phyloP scores from a whole-genome alignment of 257 asterid genomes.

The Phtheirospermum japonicum region DNA sequence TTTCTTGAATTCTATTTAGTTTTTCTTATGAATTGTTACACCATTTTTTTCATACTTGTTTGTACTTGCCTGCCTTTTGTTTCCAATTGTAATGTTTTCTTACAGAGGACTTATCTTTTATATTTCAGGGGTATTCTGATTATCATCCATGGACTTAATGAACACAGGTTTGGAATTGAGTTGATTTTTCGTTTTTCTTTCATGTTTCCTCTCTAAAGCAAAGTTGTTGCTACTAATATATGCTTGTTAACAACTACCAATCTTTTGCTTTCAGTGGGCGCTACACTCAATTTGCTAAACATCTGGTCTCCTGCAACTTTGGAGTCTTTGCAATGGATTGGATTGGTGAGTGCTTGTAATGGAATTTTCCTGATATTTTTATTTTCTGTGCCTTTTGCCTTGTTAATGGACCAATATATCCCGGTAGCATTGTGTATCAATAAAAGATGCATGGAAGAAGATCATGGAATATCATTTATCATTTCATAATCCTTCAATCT shows the following conservation, averaged over 20 bases:
- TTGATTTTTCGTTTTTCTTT: slow-evolving; percentile 6
- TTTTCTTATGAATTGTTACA: no score
- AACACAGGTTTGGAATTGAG: slow-evolving; percentile 64
- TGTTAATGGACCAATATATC: neutral
- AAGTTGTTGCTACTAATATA: slow-evolving; percentile 19
- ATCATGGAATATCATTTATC: neutral
- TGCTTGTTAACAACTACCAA: slow-evolving; percentile 19
- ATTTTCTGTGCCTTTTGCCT: neutral
- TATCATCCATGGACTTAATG: slow-evolving; percentile 94
- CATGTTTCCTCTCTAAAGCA: slow-evolving; percentile 5
- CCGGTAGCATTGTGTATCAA: neutral
- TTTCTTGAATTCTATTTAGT: no score
- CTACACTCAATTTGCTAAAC: slow-evolving; percentile 79
- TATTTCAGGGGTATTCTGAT: slow-evolving; percentile 85
- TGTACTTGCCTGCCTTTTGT: slow-evolving; percentile 23
- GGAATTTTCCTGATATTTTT: neutral
- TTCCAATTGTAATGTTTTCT: slow-evolving; percentile 19
- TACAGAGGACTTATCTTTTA: slow-evolving; percentile 25
- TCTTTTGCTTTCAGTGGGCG: slow-evolving; percentile 72
- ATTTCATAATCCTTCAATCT: neutral
- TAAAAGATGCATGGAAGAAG: slow-evolving; percentile 4
- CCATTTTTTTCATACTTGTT: neutral
- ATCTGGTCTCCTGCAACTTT: slow-evolving; percentile 62
- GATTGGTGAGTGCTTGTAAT: slow-evolving; percentile 58
- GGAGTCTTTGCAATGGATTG: slow-evolving; percentile 99